Evolutionary conservation across 129 eudicot genomes (phyloP).

Genomic region (Artemisia argyi): DNA sequence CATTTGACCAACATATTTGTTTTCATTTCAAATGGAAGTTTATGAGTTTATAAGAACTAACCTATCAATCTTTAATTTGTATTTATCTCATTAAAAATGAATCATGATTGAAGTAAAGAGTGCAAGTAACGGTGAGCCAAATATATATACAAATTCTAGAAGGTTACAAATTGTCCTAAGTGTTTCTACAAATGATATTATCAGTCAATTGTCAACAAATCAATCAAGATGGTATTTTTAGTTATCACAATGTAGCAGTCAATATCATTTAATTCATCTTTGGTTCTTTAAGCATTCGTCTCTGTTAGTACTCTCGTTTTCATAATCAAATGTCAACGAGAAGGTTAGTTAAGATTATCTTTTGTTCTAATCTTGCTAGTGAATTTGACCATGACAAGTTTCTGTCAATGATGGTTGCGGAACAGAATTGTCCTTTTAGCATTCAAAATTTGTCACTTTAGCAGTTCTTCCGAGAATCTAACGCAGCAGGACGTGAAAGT

Average conservation of each 20-base stretch:
- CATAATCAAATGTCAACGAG: background rate
- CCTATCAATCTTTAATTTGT: too few relatives aligned
- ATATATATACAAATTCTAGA: too few relatives aligned
- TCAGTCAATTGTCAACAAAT: background rate
- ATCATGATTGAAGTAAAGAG: too few relatives aligned
- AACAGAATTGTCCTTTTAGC: background rate
- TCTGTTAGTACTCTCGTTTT: background rate
- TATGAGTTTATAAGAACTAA: too few relatives aligned
- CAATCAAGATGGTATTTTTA: background rate
- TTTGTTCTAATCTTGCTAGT: background rate
- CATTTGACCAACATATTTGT: too few relatives aligned
- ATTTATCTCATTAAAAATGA: too few relatives aligned
- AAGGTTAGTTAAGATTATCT: background rate
- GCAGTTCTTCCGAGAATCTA: background rate
- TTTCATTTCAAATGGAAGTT: too few relatives aligned
- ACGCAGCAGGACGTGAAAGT: too few relatives aligned
- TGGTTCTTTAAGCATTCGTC: background rate
- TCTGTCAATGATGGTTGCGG: background rate
- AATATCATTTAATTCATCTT: background rate
- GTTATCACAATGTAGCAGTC: background rate
- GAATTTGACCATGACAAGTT: background rate
- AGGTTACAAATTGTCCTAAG: too few relatives aligned
- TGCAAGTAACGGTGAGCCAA: too few relatives aligned
- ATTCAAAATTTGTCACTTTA: background rate
- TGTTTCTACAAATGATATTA: too few relatives aligned